Percentiles rank a stretch among this genome's conserved stretches.
Conservation (phyloP, 1,284 basidiomycete species). For the Filobasidium uniguttulatum region DNA sequence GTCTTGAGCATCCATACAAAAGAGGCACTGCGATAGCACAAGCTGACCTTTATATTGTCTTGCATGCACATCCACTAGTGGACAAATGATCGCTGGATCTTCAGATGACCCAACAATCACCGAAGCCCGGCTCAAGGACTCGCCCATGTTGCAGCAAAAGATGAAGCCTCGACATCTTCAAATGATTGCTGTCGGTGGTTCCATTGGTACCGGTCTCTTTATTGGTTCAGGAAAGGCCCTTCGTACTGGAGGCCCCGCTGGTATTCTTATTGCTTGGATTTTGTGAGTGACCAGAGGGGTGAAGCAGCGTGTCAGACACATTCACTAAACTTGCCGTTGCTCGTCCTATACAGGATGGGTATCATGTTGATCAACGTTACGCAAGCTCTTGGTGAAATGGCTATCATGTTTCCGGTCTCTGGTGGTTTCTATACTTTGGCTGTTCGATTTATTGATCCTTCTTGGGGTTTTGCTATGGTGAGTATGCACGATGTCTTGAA, state of each 20-base stretch:
- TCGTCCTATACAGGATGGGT: conserved; percentile 16
- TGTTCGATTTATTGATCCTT: conserved; percentile 29
- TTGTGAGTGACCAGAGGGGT: conserved; percentile 16
- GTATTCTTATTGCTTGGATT: conserved; percentile 35
- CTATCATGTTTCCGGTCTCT: conserved; percentile 39
- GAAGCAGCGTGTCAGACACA: not conserved
- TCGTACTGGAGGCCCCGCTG: conserved; percentile 39
- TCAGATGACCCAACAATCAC: conserved; percentile 17
- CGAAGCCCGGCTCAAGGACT: conserved; percentile 20
- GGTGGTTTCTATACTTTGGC: conserved; percentile 40
- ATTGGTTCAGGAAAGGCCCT: conserved; percentile 41
- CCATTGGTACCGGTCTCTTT: conserved; percentile 23
- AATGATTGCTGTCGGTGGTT: conserved; percentile 23
- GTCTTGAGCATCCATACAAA: too few relatives aligned
- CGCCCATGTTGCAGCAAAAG: conserved; percentile 35
- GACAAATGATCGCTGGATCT: conserved; percentile 7
- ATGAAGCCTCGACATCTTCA: conserved; percentile 33
- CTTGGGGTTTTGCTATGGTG: conserved; percentile 29
- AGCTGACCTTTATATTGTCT: not conserved
- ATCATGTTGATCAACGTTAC: conserved; percentile 35
- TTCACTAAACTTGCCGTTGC: too few relatives aligned
- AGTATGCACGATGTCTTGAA: not conserved
- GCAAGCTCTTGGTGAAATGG: conserved; percentile 39
- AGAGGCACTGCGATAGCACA: too few relatives aligned
- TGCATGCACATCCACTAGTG: not conserved